These are phyloP conservation scores for Penicillium flavigenum DNA, from an alignment of 495 filamentous ascomycete genomes.

Conservation along the genomic window DNA sequence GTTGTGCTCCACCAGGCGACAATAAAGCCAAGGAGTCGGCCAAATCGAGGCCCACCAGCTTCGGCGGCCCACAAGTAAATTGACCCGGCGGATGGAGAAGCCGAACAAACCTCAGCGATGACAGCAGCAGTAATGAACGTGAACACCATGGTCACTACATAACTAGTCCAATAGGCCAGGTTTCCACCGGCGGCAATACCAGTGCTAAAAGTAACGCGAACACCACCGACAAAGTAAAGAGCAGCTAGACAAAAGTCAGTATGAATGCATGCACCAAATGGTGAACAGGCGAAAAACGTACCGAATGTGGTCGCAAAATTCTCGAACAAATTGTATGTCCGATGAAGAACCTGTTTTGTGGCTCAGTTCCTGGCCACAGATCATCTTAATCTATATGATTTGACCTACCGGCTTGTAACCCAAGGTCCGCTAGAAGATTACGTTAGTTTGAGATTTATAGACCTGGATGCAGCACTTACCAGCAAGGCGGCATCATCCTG, in stretches of 20 bases:
- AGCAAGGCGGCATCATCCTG: constrained; percentile 47
- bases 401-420: constrained; percentile 50
- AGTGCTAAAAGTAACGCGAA: constrained; percentile 56
- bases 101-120: constrained; percentile 56
- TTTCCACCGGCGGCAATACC: constrained; percentile 58
- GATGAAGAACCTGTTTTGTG: constrained; percentile 41
- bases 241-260: constrained; percentile 38
- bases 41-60: constrained; percentile 52
- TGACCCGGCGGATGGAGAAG: constrained; percentile 54
- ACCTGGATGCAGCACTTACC: constrained; percentile 28
- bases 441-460: background rate
- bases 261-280: background rate
- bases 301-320: constrained; percentile 58
- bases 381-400: constrained; percentile 7
- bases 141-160: constrained; percentile 55
- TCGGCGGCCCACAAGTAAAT: constrained; percentile 61
- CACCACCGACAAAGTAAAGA: constrained; percentile 56
- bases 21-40: constrained; percentile 53
- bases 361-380: constrained; percentile 9
- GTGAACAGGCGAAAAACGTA: constrained; percentile 22
- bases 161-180: constrained; percentile 59
- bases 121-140: constrained; percentile 58
- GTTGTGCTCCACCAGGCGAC: constrained; percentile 62
- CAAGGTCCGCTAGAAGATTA: constrained; percentile 39
- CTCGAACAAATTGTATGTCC: constrained; percentile 51